Percentiles rank a stretch among this genome's conserved stretches.
These are phyloP conservation scores for Zizania latifolia DNA, from an alignment of 176 grass and related monocot species.

Conservation along the genomic window DNA sequence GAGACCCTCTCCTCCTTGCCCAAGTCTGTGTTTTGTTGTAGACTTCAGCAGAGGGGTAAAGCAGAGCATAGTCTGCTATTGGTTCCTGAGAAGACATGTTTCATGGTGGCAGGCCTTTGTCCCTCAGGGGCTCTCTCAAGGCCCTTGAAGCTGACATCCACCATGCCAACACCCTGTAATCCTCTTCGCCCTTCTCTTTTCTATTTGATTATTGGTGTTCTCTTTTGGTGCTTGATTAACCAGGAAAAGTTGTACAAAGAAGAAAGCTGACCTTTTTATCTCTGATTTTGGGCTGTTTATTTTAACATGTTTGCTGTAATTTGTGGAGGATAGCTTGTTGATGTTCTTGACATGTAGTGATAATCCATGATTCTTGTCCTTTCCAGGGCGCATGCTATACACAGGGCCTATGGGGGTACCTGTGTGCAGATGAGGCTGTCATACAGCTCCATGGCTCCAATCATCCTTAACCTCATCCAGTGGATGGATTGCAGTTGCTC, in stretches of 20 bases:
- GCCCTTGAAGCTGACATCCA: conserved; percentile 95
- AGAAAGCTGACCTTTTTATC: conserved; percentile 7
- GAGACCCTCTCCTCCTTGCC: conserved; percentile 12
- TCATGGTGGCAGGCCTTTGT: conserved; percentile 64
- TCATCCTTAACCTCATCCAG: conserved; percentile 93
- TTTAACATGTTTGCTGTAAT: no score
- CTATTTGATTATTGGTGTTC: conserved; percentile 19
- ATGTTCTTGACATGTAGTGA: conserved; percentile 4
- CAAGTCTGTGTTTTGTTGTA: conserved; percentile 17
- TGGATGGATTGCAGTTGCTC: conserved; percentile 96
- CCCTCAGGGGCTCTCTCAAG: conserved; percentile 90
- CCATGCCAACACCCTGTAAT: conserved; percentile 96
- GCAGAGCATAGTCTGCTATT: not conserved
- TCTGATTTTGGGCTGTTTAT: not conserved
- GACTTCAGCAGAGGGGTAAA: not conserved
- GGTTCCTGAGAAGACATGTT: conserved; percentile 50
- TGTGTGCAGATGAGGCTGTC: conserved; percentile 97
- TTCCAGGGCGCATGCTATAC: conserved; percentile 82
- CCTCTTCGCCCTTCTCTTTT: not conserved
- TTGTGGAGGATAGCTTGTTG: not conserved
- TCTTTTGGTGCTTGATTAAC: conserved; percentile 24
- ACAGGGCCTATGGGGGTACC: conserved; percentile 87
- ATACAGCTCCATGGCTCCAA: conserved; percentile 90
- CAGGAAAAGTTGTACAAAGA: not conserved
- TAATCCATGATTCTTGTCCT: conserved; percentile 7